A percentile compares a stretch with the other conserved stretches of the same genome.
These are phyloP conservation scores for Pelargonium myrrhifolium DNA, from an alignment of 441 rosid genomes.

Conservation along the genomic window DNA sequence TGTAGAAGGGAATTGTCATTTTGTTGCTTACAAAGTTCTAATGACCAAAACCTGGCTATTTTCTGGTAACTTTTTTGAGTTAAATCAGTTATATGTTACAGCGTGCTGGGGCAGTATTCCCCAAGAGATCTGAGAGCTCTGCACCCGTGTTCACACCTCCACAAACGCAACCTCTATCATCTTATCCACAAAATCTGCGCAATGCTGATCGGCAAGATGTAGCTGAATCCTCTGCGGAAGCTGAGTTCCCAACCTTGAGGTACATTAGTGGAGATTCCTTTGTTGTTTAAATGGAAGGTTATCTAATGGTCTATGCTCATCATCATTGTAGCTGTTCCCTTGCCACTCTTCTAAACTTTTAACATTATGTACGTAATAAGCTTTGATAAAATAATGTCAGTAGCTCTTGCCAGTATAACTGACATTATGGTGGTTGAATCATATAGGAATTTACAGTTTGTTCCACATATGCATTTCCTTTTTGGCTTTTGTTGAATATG, in stretches of 20 bases:
- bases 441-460: not conserved
- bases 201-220: constrained; percentile 48
- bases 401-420: not conserved
- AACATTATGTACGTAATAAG: not conserved
- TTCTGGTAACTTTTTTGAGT: constrained; percentile 14
- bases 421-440: not conserved
- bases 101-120: constrained; percentile 98
- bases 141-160: constrained; percentile 94
- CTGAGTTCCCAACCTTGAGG: constrained; percentile 89
- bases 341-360: not conserved
- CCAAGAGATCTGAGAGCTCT: constrained; percentile 79
- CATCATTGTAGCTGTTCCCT: not conserved
- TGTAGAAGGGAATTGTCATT: not conserved
- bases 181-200: constrained; percentile 69
- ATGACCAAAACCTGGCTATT: constrained; percentile 7
- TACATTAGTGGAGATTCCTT: constrained; percentile 22
- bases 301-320: not conserved
- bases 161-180: constrained; percentile 80
- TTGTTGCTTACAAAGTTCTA: constrained; percentile 1
- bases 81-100: constrained; percentile 31
- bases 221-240: constrained; percentile 64
- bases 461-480: not conserved
- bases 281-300: constrained; percentile 12
- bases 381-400: not conserved
- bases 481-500: not conserved